phyloP scores from a whole-genome alignment of 495 filamentous ascomycete species.

The Haplographium delicatum region DNA sequence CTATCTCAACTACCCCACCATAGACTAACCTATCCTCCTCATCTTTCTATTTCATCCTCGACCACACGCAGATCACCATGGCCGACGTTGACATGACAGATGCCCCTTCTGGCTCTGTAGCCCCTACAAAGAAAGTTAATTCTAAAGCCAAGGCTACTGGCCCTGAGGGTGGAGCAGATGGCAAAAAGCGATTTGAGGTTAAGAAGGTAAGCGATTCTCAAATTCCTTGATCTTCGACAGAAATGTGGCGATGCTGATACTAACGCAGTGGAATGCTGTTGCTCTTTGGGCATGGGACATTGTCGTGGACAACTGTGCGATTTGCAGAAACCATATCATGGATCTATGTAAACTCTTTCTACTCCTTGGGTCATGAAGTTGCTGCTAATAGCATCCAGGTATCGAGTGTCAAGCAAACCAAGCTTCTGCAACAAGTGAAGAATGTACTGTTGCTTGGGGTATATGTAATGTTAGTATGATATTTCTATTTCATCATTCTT shows the following conservation, averaged over 20 bases:
- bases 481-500: neutral
- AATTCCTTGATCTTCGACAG: neutral
- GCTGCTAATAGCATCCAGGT: conserved; percentile 44
- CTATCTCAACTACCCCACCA: conserved; percentile 18
- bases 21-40: conserved; percentile 5
- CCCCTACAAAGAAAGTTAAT: conserved; percentile 53
- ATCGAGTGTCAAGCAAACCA: conserved; percentile 99
- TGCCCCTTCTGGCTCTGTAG: conserved; percentile 49
- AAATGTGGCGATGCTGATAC: conserved; percentile 4
- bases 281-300: conserved; percentile 99
- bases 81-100: conserved; percentile 98
- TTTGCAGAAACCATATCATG: conserved; percentile 99
- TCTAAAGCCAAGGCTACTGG: conserved; percentile 48
- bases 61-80: conserved; percentile 50
- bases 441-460: conserved; percentile 98
- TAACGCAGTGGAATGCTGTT: conserved; percentile 90
- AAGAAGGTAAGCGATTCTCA: conserved; percentile 71
- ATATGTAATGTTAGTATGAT: conserved; percentile 86
- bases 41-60: conserved; percentile 4
- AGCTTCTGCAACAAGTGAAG: conserved; percentile 92
- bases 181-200: conserved; percentile 94
- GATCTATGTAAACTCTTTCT: conserved; percentile 71
- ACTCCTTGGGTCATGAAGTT: neutral
- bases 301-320: conserved; percentile 98
- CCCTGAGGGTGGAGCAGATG: conserved; percentile 49